Evolutionary conservation across 257 asterid genomes (phyloP).

Genomic region (Cynanchum wilfordii): DNA sequence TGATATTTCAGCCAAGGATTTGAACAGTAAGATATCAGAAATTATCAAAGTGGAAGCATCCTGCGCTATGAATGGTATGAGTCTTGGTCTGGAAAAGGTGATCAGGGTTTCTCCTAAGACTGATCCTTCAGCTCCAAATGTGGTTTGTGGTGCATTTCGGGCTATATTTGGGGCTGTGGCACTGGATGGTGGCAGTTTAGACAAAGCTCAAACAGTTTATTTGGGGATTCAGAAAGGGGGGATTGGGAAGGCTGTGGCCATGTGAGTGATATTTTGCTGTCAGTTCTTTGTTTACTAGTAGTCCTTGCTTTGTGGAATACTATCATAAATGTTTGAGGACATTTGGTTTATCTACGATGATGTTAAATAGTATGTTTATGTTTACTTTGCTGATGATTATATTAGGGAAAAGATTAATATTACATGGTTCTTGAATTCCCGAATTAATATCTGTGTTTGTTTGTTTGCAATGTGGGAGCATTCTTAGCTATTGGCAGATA

Average conservation of each 20-base stretch:
- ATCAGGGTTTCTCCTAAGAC: slow-evolving; percentile 61
- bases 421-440: neutral
- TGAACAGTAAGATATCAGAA: slow-evolving; percentile 35
- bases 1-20: slow-evolving; percentile 52
- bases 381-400: neutral
- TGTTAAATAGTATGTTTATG: neutral
- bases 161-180: slow-evolving; percentile 74
- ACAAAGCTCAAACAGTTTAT: slow-evolving; percentile 40
- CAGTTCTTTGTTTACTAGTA: neutral
- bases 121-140: slow-evolving; percentile 49
- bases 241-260: slow-evolving; percentile 21
- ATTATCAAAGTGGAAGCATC: slow-evolving; percentile 48
- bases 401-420: neutral
- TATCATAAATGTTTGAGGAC: neutral
- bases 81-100: slow-evolving; percentile 53
- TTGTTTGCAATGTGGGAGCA: neutral
- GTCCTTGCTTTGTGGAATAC: neutral
- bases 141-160: slow-evolving; percentile 75
- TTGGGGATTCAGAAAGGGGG: slow-evolving; percentile 28
- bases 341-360: neutral
- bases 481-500: neutral
- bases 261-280: slow-evolving; percentile 28
- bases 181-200: slow-evolving; percentile 50
- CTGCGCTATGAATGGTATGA: slow-evolving; percentile 49
- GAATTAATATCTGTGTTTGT: neutral